A percentile compares a stretch with the other conserved stretches of the same genome.
Evolutionary conservation across 78 protist genomes (phyloP).

Genomic region (Protostelium mycophagum): DNA sequence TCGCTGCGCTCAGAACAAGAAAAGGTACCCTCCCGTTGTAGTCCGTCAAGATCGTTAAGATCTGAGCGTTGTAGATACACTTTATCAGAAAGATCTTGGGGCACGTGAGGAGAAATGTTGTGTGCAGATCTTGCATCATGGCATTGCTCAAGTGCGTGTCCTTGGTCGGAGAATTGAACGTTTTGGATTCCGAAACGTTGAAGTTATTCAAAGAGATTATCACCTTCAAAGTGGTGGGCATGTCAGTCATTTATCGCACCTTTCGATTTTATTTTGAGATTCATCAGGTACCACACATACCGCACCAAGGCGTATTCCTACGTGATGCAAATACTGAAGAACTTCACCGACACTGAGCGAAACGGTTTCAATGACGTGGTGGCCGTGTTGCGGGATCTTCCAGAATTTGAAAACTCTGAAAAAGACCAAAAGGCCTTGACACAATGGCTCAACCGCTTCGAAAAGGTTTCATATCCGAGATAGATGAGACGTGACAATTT

Average conservation of each 20-base stretch:
- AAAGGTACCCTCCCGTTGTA: too few relatives aligned
- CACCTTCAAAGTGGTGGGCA: neutral
- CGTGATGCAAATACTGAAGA: neutral
- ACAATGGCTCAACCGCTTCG: neutral
- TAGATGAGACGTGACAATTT: neutral
- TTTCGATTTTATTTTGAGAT: neutral
- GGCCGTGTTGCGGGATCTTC: neutral
- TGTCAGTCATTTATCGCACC: neutral
- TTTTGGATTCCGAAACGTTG: neutral
- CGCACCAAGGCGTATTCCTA: neutral
- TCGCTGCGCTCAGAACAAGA: neutral
- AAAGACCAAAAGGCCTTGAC: neutral
- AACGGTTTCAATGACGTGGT: neutral
- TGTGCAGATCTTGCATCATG: neutral
- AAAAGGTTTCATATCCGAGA: neutral
- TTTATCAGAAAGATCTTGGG: neutral
- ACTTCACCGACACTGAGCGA: neutral
- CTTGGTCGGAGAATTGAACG: neutral
- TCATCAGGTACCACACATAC: neutral
- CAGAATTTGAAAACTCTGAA: neutral
- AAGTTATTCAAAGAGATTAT: neutral
- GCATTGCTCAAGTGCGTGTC: neutral
- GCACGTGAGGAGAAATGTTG: neutral
- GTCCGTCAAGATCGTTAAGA: too few relatives aligned
- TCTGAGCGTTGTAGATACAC: neutral